These are phyloP conservation scores for Coffea eugenioides DNA, from an alignment of 257 asterid genomes.

Conservation along the genomic window DNA sequence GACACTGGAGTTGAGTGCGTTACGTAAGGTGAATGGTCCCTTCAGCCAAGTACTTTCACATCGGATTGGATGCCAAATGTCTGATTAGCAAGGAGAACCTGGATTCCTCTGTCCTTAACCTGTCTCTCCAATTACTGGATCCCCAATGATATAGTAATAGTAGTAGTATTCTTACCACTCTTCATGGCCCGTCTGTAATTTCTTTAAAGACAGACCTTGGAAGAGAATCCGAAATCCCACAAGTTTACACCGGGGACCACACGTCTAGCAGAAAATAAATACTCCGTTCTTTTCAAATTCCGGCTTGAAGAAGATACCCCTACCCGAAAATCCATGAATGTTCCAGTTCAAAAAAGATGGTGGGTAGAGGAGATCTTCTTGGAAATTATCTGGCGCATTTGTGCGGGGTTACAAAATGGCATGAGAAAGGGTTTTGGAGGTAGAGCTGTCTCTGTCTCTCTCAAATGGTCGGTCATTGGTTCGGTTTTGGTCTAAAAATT, in stretches of 20 bases:
- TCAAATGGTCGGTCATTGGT: background rate
- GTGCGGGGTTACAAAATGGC: too few relatives aligned
- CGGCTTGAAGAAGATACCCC: background rate
- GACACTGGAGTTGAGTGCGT: background rate
- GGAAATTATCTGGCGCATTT: background rate
- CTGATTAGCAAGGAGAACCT: slow-evolving; percentile 20
- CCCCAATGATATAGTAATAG: background rate
- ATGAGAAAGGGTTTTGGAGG: background rate
- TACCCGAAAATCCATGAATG: background rate
- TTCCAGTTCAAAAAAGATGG: background rate
- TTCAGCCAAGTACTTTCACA: slow-evolving; percentile 13
- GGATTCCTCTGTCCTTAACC: slow-evolving; percentile 19
- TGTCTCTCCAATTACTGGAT: slow-evolving; percentile 26
- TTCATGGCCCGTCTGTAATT: background rate
- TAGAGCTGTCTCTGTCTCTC: background rate
- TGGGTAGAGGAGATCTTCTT: background rate
- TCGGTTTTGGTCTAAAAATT: background rate
- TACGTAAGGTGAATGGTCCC: slow-evolving; percentile 20
- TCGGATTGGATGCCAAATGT: slow-evolving; percentile 31
- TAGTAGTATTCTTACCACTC: background rate
- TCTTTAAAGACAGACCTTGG: background rate
- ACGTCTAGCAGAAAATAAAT: background rate
- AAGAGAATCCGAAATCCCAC: slow-evolving; percentile 19
- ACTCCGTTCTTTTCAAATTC: background rate
- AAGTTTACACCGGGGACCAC: slow-evolving; percentile 6